Evolutionary conservation across 2,329 filamentous ascomycete genomes (phyloP), one percentile per base, ranked within the genome.

Genomic region (Drechslerella dactyloides): DNA sequence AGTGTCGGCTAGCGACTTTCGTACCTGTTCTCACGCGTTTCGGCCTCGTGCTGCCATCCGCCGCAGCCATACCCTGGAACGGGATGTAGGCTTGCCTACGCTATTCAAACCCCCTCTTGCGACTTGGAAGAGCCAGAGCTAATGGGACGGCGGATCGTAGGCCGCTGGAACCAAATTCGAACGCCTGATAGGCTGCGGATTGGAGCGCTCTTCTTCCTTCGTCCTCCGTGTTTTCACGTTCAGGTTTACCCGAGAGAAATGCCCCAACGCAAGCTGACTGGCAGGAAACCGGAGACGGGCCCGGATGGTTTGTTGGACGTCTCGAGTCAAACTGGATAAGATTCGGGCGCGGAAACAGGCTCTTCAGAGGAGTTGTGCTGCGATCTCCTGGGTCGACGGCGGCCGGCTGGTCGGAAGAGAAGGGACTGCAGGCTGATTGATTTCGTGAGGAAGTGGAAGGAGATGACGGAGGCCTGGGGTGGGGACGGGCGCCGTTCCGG

Each of bases 11-110:
- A 42, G 37, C 58, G 52, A 50, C 48, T 35, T 53, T 35, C 70
- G 55, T 97, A 40, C 93, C 93, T 1, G 93, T 97, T 52, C 93
- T 87, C 17, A 96, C 91, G 74, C 93, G 85, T 80, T 89, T 93
- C n/a, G 91, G 87, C 79, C 93, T 64, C 54, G 66, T 93, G 74
- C 78, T 80, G 27, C 66, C 66, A 61, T 70, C 66, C 17, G 66
- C 66, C 30, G 66, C 66, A 60, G 66, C 66, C 66, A 70, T 70
- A 37, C 66, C 66, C 50, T 53, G 53, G 37, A 46, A 44, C 54
- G 59, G 59, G 42, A 51, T 35, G 54, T 55, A 55, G 40, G 53
- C 23, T 53, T 50, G 33, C 59, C 58, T 52, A 44, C 6, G 54
- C 30, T 50, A 59, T 50, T 7, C 15, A 50, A 44, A 57, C 44